Base-by-base conservation (phyloP, 2,329 filamentous ascomycete genomes). In the Claviceps digitariae region DNA sequence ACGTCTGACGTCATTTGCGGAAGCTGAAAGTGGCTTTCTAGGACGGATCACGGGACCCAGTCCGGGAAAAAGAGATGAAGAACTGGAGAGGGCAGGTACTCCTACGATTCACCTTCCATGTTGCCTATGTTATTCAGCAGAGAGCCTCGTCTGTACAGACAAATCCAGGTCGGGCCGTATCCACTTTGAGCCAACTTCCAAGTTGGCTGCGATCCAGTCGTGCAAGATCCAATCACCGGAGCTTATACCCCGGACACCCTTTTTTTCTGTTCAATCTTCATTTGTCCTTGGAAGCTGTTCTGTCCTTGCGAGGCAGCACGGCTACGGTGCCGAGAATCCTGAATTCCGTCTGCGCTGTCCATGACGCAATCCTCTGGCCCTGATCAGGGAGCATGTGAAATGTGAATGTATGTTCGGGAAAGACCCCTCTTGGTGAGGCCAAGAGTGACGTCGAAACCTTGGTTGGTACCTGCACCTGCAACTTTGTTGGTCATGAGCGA, bases 321-420 rank as follows among this genome's bases (percentile, higher is more conserved):
- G 31, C 31, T 9, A 34, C 10, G 31, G 31, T 34, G 7, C 31
- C 31, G 5, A 34, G 10, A 27, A 40, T n/a, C 13, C 8, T 29
- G 17, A 41, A 38, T 34, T 10, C 34, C 17, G 48, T 15, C 23
- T 5, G 13, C n/a, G 23, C 31, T 47, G 41, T 43, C 34, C 48
- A 48, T 51, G 48, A 54, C 52, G 52, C 20, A 51, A 54, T 54
- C 13, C 25, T 41, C n/a, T 50, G 27, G 27, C 9, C n/a, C 4
- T 5, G 6, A 48, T 34, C 41, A n/a, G n/a, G n/a, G n/a, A n/a
- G n/a, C n/a, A n/a, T n/a, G n/a, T 20, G 43, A 29, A 51, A 51
- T 48, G 52, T 44, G 48, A 50, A 53, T 49, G 23, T 38, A n/a
- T 43, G 46, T 21, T 25, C 23, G n/a, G 23, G n/a, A 48, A 46